phyloP scores from a whole-genome alignment of 2,329 filamentous ascomycete genomes.

The Cordyceps militaris region DNA sequence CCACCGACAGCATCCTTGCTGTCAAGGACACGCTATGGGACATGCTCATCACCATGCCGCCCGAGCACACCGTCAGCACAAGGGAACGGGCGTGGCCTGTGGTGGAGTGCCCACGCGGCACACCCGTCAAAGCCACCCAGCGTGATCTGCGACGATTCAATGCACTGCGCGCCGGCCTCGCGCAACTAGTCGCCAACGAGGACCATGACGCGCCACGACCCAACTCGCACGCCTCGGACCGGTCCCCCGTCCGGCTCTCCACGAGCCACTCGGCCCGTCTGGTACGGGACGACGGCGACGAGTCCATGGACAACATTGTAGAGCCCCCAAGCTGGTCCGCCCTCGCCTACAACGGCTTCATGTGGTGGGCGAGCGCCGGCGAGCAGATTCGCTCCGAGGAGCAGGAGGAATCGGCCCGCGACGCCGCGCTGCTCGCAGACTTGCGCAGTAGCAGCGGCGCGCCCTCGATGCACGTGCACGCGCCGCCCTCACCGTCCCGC shows the following conservation, averaged over 20 bases:
- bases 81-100: constrained; percentile 65
- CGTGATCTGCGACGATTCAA: constrained; percentile 78
- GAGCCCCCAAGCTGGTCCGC: constrained; percentile 64
- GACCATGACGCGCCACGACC: constrained; percentile 20
- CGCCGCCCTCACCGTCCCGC: constrained; percentile 22
- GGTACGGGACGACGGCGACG: constrained; percentile 34
- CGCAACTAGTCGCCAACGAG: constrained; percentile 32
- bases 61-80: constrained; percentile 49
- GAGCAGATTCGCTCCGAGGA: constrained; percentile 59
- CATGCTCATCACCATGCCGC: constrained; percentile 75
- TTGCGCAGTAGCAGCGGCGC: constrained; percentile 33
- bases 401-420: constrained; percentile 49
- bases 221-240: constrained; percentile 23
- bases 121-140: constrained; percentile 75
- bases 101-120: constrained; percentile 59
- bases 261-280: constrained; percentile 21
- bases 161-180: constrained; percentile 58
- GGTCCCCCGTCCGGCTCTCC: constrained; percentile 21
- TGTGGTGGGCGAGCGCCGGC: constrained; percentile 85
- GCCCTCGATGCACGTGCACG: constrained; percentile 22
- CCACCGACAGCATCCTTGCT: constrained; percentile 85
- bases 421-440: constrained; percentile 50
- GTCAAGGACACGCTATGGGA: constrained; percentile 87
- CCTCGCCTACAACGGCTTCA: constrained; percentile 73
- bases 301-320: constrained; percentile 48